Conservation (phyloP, 768 basidiomycete genomes). For the Russula emetica region DNA sequence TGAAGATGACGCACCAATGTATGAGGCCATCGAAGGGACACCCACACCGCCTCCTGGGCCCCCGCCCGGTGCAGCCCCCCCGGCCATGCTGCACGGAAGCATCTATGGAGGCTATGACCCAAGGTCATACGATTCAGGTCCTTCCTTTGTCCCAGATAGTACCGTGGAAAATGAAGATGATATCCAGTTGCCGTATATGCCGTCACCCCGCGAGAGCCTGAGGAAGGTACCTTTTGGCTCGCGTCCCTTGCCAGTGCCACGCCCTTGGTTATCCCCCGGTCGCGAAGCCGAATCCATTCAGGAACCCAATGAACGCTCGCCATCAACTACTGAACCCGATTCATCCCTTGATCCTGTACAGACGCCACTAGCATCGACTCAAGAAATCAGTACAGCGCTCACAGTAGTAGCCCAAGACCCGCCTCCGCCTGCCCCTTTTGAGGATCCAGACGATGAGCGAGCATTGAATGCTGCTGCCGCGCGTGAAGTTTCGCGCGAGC, state of each 20-base stretch:
- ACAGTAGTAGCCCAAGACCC: neutral
- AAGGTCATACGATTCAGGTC: conserved; percentile 7
- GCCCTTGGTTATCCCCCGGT: neutral
- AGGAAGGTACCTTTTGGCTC: conserved; percentile 21
- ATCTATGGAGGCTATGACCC: conserved; percentile 11
- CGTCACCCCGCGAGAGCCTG: conserved; percentile 5
- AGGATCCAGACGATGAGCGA: conserved; percentile 44
- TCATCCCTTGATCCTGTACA: neutral
- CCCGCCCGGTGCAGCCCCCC: conserved; percentile 43
- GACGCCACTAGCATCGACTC: neutral
- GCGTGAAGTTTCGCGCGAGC: conserved; percentile 59
- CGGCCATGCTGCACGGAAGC: conserved; percentile 26
- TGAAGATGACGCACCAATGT: conserved; percentile 40
- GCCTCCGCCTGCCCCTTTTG: conserved; percentile 22
- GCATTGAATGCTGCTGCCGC: conserved; percentile 64
- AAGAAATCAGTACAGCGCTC: neutral
- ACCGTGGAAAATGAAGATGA: conserved; percentile 30
- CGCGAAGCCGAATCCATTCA: neutral
- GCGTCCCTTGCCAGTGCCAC: conserved; percentile 23
- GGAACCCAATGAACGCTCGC: neutral
- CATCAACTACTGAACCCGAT: neutral
- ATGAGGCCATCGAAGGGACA: conserved; percentile 36
- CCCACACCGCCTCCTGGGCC: conserved; percentile 40
- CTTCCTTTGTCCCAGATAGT: conserved; percentile 19
- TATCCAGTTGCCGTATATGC: conserved; percentile 33